Base-by-base conservation (phyloP, 2,329 filamentous ascomycete genomes). In the Cladosporium oxysporum region DNA sequence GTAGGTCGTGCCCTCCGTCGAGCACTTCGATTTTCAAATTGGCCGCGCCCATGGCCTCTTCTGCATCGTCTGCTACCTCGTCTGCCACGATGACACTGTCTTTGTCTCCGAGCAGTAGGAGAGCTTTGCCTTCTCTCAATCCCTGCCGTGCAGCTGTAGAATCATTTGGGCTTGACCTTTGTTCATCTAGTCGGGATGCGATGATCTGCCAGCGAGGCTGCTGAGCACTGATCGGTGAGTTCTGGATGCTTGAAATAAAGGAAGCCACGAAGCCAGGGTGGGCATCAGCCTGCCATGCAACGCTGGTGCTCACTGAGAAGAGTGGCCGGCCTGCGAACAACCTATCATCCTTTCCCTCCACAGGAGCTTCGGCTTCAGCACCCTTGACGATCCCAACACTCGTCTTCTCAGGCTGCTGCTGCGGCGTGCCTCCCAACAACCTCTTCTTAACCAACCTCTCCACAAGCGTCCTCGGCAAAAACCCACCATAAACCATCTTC, bases 231-330 rank as follows among this genome's bases (percentile, higher is more conserved):
- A 93, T 87, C 0, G 91, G 91, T 1, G 88, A 89, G 72, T 90
- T 79, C 23, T 88, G 83, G 70, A 94, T 89, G 33, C 85, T 88
- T 66, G 87, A 90, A 72, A 92, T 84, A 72, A 93, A 93, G 0
- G 90, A 85, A 2, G 82, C 80, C 5, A 92, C 80, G 72, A 92
- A 93, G 0, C 90, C 91, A 1, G 76, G 73, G 74, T 94, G 90
- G 31, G 84, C 74, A 41, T 82, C 79, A 23, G 92, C 79, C 77
- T 94, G 91, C 89, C 91, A 93, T 55, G 80, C 78, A 58, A 92
- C 87, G 0, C 90, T 85, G 3, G 83, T 82, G 0, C 87, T 84
- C 3, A 91, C 60, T 7, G 47, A 62, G 18, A 53, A 62, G 6
- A n/a, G 31, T 7, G 60, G 60, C 14, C 60, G 31, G 5, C 60